Percentiles rank a stretch among this genome's conserved stretches.
phyloP scores from a whole-genome alignment of 345 rosid genomes.

The Trapa bicornis region DNA sequence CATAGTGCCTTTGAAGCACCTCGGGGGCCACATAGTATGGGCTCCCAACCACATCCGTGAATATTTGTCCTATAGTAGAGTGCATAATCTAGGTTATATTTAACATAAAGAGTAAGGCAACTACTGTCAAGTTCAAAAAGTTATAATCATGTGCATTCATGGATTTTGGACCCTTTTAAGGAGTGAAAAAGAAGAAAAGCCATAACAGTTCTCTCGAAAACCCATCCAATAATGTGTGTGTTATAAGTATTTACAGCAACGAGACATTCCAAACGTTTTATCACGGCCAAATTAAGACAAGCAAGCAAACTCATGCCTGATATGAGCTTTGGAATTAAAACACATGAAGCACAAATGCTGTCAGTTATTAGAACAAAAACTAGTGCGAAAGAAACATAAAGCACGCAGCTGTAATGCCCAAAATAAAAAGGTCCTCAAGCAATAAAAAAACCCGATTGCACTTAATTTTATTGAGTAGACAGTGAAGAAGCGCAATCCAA shows the following conservation, averaged over 20 bases:
- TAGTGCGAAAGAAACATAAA: not conserved
- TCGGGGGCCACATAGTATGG: slow-evolving; percentile 98
- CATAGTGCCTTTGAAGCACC: slow-evolving; percentile 82
- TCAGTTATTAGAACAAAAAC: not conserved
- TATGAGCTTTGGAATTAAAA: not conserved
- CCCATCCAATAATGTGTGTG: not conserved
- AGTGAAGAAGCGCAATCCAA: not conserved
- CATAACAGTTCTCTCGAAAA: too few species aligned
- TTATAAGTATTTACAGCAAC: not conserved
- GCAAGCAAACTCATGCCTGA: not conserved
- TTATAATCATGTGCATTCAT: not conserved
- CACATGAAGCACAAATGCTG: not conserved
- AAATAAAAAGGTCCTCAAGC: not conserved
- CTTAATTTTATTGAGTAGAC: not conserved
- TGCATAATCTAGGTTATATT: too few species aligned
- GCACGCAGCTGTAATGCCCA: not conserved
- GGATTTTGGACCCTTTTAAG: not conserved
- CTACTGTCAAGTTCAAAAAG: too few species aligned
- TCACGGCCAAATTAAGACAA: not conserved
- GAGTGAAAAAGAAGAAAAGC: not conserved
- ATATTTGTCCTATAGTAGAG: slow-evolving; percentile 45
- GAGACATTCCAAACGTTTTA: not conserved
- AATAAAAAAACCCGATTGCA: not conserved
- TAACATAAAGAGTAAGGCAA: too few species aligned
- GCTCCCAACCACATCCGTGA: slow-evolving; percentile 96